These are phyloP conservation scores for Sisymbrium irio DNA, from an alignment of 345 rosid species.

Conservation along the genomic window DNA sequence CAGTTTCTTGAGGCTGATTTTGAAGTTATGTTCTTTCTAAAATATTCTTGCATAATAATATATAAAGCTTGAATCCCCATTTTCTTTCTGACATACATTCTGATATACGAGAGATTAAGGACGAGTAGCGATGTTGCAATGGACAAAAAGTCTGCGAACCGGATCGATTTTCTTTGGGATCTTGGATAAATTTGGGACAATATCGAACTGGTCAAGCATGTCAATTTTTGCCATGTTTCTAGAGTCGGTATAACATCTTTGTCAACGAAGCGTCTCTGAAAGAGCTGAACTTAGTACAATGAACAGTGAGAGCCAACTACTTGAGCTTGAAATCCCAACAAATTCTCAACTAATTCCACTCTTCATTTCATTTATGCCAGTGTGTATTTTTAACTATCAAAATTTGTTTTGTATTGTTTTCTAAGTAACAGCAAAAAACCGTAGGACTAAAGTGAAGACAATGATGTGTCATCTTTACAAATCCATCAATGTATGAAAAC, in stretches of 20 bases:
- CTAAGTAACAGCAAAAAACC: constrained; percentile 6
- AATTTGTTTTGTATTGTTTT: background rate
- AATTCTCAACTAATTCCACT: constrained; percentile 18
- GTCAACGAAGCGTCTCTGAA: background rate
- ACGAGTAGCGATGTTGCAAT: background rate
- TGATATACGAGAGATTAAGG: background rate
- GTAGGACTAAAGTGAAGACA: constrained; percentile 37
- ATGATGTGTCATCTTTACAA: constrained; percentile 46
- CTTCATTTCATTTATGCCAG: background rate
- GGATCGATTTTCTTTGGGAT: background rate
- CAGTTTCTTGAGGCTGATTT: constrained; percentile 1
- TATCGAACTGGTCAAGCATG: background rate
- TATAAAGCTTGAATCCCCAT: background rate
- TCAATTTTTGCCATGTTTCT: background rate
- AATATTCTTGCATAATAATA: background rate
- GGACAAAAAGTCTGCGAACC: background rate
- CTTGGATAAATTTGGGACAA: background rate
- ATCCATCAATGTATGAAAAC: constrained; percentile 8
- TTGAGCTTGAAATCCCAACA: constrained; percentile 35
- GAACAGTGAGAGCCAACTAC: constrained; percentile 30
- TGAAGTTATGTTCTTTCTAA: background rate
- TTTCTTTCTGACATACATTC: background rate
- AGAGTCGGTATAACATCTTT: background rate
- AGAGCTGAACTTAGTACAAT: background rate
- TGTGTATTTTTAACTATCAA: background rate